Evolutionary conservation across 306 rosid species (phyloP), one percentile per base, ranked within the genome.

Genomic region (Adenanthera pavonina): DNA sequence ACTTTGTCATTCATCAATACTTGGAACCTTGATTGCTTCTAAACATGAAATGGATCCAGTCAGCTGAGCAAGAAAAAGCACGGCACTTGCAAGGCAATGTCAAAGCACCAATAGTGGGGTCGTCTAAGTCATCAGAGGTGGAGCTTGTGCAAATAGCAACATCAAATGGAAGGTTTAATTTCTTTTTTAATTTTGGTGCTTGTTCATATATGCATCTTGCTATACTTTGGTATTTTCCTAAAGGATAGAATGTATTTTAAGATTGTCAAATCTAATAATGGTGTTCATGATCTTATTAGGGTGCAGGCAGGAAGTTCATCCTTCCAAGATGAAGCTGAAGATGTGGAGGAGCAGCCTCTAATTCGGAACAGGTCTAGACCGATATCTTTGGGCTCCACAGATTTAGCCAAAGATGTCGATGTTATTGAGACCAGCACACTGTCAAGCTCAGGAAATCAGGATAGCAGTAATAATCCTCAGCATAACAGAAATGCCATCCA

Each of bases 261-360:
- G 30, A 66, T 46, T 74, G 61, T 85, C 5, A 53, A 70, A 78
- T 85, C 80, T 91, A 81, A 89, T 82, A 68, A 68, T 25, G 75
- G 38, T 60, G 69, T 35, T 46, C 67, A 19, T 80, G 85, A 81
- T 84, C 66, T 78, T 85, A 85, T 66, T 82, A 95, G 99, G 83
- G 81, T 92, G 90, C 94, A 86, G 88, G 62, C 84, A 53, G 99
- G 97, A 91, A 84, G 88, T 83, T 86, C 95, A 44, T 87, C 91
- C 64, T 71, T 86, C 74, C 92, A 85, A 77, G 93, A 92, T 71
- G 98, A 92, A 76, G 84, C 60, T 85, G 97, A 92, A 82, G 98
- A 92, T 56, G 48, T 84, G 78, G 97, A 93, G 73, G 94, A 93
- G 84, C 88, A 89, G 46, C 97, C 92, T 78, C 91, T 95, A 67